These are phyloP conservation scores for Macrocybe gigantea DNA, from an alignment of 768 basidiomycete genomes.

Conservation along the genomic window DNA sequence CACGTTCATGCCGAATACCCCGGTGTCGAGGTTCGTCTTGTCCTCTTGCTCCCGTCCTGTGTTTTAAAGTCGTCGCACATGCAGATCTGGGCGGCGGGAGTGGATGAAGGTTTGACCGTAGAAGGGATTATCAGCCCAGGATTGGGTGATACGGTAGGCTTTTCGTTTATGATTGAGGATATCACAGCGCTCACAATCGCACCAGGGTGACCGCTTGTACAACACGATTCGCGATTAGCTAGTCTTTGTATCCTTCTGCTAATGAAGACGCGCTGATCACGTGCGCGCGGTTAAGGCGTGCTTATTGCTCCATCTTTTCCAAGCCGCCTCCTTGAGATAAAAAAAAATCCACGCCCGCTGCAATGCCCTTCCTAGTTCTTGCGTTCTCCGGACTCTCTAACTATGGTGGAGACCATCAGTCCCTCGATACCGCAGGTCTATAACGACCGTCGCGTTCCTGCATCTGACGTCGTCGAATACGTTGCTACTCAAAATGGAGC, in stretches of 20 bases:
- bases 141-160: conserved; percentile 80
- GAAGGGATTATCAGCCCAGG: conserved; percentile 87
- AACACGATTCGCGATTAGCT: conserved; percentile 51
- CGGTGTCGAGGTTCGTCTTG: conserved; percentile 63
- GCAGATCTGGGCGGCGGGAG: conserved; percentile 86
- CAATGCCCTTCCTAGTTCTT: background rate
- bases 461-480: conserved; percentile 65
- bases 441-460: conserved; percentile 39
- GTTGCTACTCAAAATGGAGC: conserved; percentile 49
- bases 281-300: conserved; percentile 30
- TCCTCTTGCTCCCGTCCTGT: background rate
- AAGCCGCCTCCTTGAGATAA: background rate
- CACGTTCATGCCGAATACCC: conserved; percentile 66
- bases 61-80: background rate
- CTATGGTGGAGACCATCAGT: conserved; percentile 15
- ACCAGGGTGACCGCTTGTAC: conserved; percentile 83
- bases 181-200: background rate
- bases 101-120: conserved; percentile 65
- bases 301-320: conserved; percentile 31
- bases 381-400: conserved; percentile 10
- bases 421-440: conserved; percentile 23
- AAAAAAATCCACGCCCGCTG: conserved; percentile 12
- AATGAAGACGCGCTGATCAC: conserved; percentile 1
- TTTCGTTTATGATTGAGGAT: background rate
- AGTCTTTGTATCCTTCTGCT: background rate